Evolutionary conservation across 306 rosid genomes (phyloP), one percentile per base, ranked within the genome.

Genomic region (Senna siamea): DNA sequence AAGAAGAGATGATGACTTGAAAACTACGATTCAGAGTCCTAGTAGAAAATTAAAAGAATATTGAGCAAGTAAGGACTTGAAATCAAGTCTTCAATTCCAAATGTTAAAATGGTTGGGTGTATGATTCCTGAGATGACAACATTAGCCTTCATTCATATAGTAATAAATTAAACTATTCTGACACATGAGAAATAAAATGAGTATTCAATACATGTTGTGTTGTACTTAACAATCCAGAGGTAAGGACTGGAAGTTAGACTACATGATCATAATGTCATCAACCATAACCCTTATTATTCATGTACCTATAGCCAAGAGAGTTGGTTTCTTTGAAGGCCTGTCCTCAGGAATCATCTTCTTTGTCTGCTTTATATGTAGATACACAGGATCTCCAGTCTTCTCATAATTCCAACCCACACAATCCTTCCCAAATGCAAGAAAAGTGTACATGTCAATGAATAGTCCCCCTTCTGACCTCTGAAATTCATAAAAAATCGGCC

Each of bases 401-500:
- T 82, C 86, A 52, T 79, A 85, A 76, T 89, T 85, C 94, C 94
- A 86, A 50, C 38, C 87, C 60, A 86, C 88, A 55, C 62, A 80
- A 18, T 89, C 89, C 80, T 85, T 86, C 66, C 91, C 91, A 74
- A 84, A 89, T 52, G 94, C 89, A 53, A 89, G 86, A 85, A 89
- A 86, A 2, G 89, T 78, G 69, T 41, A 76, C 91, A 86, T 86
- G 77, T 89, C 93, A 28, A 89, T 37, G 26, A 82, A 89, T 76
- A 89, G 63, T 57, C 93, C 93, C 28, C 91, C 91, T 64, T 89
- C 91, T 70, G 94, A 89, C 76, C 80, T 86, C 91, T 89, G 91
- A 78, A 83, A 78, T 40, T 68, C 79, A 66, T 72, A 20, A 52
- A 2, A 55, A 79, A 20, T 35, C 58, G 46, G 59, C 56, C 28